Conservation (phyloP, 345 rosid genomes). For the Dovyalis caffra region DNA sequence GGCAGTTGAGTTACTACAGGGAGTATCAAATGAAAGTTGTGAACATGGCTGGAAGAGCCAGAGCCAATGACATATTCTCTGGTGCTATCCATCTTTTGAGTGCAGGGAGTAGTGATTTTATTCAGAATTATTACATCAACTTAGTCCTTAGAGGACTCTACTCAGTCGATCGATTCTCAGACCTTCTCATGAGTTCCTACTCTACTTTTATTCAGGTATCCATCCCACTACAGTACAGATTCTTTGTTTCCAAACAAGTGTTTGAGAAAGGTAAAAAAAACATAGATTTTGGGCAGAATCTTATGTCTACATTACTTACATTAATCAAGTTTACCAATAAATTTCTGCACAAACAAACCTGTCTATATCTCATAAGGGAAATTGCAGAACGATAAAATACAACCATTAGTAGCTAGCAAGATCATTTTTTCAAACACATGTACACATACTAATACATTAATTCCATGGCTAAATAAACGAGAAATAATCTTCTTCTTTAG, state of each 20-base stretch:
- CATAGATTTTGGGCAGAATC: not conserved
- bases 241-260: not conserved
- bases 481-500: not conserved
- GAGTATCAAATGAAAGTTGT: constrained; percentile 62
- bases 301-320: not conserved
- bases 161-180: constrained; percentile 61
- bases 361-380: not conserved
- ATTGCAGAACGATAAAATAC: not conserved
- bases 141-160: constrained; percentile 51
- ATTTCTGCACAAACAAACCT: not conserved
- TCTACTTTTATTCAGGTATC: constrained; percentile 74
- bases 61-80: constrained; percentile 52
- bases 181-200: constrained; percentile 62
- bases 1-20: constrained; percentile 72
- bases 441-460: not conserved
- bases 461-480: not conserved
- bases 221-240: too few species aligned
- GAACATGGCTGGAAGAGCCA: constrained; percentile 46
- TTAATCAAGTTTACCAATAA: not conserved
- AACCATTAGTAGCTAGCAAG: not conserved
- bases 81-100: constrained; percentile 73
- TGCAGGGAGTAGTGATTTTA: constrained; percentile 85
- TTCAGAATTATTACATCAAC: constrained; percentile 85
- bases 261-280: not conserved
- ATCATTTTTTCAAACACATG: too few species aligned